Evolutionary conservation across 371 early-diverging fungal genomes (phyloP), one percentile per base, ranked within the genome.

Genomic region (Capillidium rhysosporum): DNA sequence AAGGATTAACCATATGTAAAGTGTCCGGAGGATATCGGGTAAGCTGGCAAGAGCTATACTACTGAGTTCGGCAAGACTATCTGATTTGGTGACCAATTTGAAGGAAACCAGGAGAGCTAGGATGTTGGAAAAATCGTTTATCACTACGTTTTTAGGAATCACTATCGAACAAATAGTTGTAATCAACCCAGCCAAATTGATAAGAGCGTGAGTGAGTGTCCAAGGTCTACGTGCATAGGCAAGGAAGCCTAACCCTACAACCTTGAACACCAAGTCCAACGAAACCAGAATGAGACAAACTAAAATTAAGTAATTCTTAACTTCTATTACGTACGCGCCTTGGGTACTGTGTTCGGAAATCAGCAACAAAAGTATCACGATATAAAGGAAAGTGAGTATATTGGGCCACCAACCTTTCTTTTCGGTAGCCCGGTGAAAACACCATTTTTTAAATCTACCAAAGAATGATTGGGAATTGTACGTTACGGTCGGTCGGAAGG

Each of bases 1-100:
- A 20, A 80, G 72, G 7, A 80, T 70, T 49, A 79, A 68, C 80
- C 80, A 80, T 0, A 79, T 78, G 1, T 72, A 74, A 43, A 52
- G 28, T 8, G 26, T n/a, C n/a, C 18, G 39, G 14, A 52, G 25
- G 25, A 52, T 52, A 1, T 41, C 41, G 12, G n/a, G n/a, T 7
- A 41, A 10, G 21, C 52, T 52, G 5, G 52, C 52, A 14, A 39
- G 20, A 2, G 38, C 38, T 16, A 52, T 52, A 14, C 21, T 52
- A 28, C n/a, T 38, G n/a, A 52, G 40, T n/a, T 40, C 24, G 3
- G 41, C 20, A 28, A 52, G 28, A 12, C 34, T 20, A n/a, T 49
- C 38, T 4, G 28, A 30, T 10, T n/a, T 28, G 28, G 38, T 20
- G 12, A 49, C 31, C 10, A 49, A 21, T 34, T 31, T 49, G 16